Percentiles rank a stretch among this genome's conserved stretches.
Conservation (phyloP, 768 basidiomycete species). For the Coprinellus micaceus region DNA sequence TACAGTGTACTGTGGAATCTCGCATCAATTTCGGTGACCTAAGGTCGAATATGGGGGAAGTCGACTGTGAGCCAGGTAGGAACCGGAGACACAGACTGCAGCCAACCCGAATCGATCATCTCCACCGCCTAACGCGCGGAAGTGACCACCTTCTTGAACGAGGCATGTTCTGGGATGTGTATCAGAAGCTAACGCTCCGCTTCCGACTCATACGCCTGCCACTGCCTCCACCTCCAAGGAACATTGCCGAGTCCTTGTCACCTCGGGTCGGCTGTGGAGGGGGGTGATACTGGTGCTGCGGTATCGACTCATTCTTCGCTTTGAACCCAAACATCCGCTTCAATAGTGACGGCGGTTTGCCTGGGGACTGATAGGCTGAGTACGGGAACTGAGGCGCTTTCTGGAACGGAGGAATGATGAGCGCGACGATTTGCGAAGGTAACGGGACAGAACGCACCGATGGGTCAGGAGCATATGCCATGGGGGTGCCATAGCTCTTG, state of each 20-base stretch:
- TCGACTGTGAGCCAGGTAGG: background rate
- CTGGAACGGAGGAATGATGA: background rate
- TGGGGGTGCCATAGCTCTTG: conserved; percentile 2
- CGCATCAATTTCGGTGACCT: conserved; percentile 5
- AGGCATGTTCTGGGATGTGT: background rate
- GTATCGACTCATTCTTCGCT: conserved; percentile 6
- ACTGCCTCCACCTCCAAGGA: background rate
- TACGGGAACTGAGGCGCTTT: conserved; percentile 13
- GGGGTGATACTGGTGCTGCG: conserved; percentile 1
- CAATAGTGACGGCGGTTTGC: conserved; percentile 13
- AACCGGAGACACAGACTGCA: background rate
- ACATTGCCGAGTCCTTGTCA: background rate
- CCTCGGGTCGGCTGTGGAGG: background rate
- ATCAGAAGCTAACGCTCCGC: conserved; percentile 10
- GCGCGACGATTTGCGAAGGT: background rate
- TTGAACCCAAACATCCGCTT: conserved; percentile 19
- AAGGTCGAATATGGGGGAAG: background rate
- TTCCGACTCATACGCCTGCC: conserved; percentile 5
- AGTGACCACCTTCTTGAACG: background rate
- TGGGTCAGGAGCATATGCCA: conserved; percentile 2
- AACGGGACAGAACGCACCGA: background rate
- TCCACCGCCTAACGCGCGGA: background rate
- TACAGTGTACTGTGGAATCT: background rate
- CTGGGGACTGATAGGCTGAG: conserved; percentile 11
- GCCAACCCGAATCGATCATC: background rate